These are phyloP conservation scores for Flueggea neowawraea DNA, from an alignment of 441 rosid genomes.

Conservation along the genomic window DNA sequence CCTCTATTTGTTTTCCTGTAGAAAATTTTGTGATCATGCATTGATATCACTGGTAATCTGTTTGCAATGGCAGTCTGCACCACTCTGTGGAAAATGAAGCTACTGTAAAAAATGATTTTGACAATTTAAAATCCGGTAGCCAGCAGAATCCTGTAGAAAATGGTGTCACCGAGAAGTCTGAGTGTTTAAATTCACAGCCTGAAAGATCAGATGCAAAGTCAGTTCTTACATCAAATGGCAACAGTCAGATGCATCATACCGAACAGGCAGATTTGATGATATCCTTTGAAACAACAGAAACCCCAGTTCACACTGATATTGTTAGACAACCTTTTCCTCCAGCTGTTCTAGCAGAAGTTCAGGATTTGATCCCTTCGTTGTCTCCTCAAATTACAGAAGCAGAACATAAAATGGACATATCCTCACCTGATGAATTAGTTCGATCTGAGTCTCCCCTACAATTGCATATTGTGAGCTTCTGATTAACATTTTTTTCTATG, in stretches of 20 bases:
- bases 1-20: not conserved
- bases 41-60: constrained; percentile 19
- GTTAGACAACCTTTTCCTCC: constrained; percentile 96
- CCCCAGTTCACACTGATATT: constrained; percentile 33
- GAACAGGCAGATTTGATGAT: constrained; percentile 77
- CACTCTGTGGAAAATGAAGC: constrained; percentile 37
- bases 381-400: constrained; percentile 44
- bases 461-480: constrained; percentile 81
- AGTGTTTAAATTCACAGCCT: constrained; percentile 28
- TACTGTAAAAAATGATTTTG: constrained; percentile 30
- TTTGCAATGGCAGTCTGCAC: constrained; percentile 44
- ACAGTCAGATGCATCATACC: constrained; percentile 28
- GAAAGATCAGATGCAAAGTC: constrained; percentile 39
- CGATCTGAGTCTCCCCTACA: constrained; percentile 75
- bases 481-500: constrained; percentile 4
- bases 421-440: constrained; percentile 49
- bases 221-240: constrained; percentile 20
- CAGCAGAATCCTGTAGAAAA: constrained; percentile 33
- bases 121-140: constrained; percentile 38
- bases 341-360: constrained; percentile 91
- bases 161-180: constrained; percentile 35
- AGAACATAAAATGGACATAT: constrained; percentile 44
- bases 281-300: constrained; percentile 78
- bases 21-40: constrained; percentile 12
- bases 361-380: constrained; percentile 59